Percentiles rank a stretch among this genome's conserved stretches.
Evolutionary conservation across 306 rosid species (phyloP).

Genomic region (Sechiopsis laciniata): DNA sequence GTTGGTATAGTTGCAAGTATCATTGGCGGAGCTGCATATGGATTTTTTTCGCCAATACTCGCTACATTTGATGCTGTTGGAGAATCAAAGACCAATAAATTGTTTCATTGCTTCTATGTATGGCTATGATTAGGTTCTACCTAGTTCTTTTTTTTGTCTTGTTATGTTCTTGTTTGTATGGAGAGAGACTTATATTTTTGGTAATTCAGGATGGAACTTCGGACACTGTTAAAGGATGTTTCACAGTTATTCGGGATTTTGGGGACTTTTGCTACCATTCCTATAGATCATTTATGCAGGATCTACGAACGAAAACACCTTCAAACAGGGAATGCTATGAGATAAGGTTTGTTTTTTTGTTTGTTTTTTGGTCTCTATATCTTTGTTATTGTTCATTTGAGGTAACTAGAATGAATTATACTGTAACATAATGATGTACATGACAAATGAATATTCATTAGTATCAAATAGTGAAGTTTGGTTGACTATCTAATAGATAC

Average conservation of each 20-base stretch:
- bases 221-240: slow-evolving; percentile 55
- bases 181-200: slow-evolving; percentile 24
- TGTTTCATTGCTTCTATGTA: slow-evolving; percentile 70
- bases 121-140: slow-evolving; percentile 28
- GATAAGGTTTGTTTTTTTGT: slow-evolving; percentile 44
- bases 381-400: slow-evolving; percentile 14
- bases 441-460: neutral
- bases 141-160: slow-evolving; percentile 19
- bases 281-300: slow-evolving; percentile 73
- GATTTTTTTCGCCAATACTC: slow-evolving; percentile 62
- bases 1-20: slow-evolving; percentile 72
- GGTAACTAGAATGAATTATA: neutral
- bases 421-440: neutral
- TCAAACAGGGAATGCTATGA: slow-evolving; percentile 58
- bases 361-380: neutral
- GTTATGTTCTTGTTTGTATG: slow-evolving; percentile 24
- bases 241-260: slow-evolving; percentile 63
- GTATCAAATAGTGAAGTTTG: slow-evolving; percentile 6
- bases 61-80: slow-evolving; percentile 81
- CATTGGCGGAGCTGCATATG: slow-evolving; percentile 74
- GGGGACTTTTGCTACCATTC: slow-evolving; percentile 66
- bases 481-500: neutral
- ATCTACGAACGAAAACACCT: slow-evolving; percentile 47
- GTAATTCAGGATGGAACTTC: slow-evolving; percentile 71
- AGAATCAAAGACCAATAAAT: slow-evolving; percentile 58